phyloP scores from a whole-genome alignment of 306 rosid species.

The Benincasa hispida region DNA sequence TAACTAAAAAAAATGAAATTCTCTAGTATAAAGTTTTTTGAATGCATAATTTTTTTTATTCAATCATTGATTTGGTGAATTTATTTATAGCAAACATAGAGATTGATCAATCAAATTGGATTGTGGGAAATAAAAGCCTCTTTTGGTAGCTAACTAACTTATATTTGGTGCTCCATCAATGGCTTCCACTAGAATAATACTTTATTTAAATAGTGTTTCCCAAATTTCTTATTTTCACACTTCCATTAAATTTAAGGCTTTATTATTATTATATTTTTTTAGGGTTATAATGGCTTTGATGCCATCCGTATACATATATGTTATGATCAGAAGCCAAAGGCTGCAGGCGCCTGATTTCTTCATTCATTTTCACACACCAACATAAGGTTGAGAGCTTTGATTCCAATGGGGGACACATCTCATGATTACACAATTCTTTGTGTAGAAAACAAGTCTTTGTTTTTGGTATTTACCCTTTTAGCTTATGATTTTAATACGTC shows the following conservation, averaged over 20 bases:
- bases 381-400: not conserved
- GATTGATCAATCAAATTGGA: not conserved
- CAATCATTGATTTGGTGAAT: not conserved
- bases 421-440: not conserved
- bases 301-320: not conserved
- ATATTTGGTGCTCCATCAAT: slow-evolving; percentile 2
- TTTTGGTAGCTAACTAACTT: not conserved
- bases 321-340: not conserved
- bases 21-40: no score
- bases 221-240: not conserved
- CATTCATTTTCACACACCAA: not conserved
- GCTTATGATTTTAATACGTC: no score
- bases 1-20: no score
- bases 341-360: not conserved
- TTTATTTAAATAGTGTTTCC: not conserved
- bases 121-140: not conserved
- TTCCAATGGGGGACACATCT: not conserved
- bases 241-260: not conserved
- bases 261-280: not conserved
- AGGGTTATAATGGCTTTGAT: not conserved
- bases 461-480: not conserved
- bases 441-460: not conserved
- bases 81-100: not conserved
- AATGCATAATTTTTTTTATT: not conserved
- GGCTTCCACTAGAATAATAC: not conserved